Conservation (phyloP, 1,284 basidiomycete genomes). For the Termitomyces sp. region DNA sequence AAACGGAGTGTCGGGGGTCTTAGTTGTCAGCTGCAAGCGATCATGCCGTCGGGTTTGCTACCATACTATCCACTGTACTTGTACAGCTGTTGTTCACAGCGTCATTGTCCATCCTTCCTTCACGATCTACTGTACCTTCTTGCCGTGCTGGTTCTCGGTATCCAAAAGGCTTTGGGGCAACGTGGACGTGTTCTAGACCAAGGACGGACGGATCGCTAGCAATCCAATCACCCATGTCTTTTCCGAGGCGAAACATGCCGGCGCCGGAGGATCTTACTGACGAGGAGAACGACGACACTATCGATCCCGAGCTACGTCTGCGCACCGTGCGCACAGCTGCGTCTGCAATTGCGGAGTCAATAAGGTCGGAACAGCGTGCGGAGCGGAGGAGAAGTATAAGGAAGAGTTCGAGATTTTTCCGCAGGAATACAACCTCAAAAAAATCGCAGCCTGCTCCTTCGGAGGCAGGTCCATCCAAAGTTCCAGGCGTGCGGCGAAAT, state of each 20-base stretch:
- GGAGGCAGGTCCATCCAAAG: slow-evolving; percentile 25
- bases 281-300: slow-evolving; percentile 56
- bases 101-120: slow-evolving; percentile 5
- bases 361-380: slow-evolving; percentile 70
- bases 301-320: slow-evolving; percentile 82
- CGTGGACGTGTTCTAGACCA: slow-evolving; percentile 11
- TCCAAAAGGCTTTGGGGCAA: slow-evolving; percentile 5
- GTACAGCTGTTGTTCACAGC: neutral
- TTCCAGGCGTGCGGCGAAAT: slow-evolving; percentile 61
- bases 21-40: neutral
- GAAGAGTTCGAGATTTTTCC: slow-evolving; percentile 59
- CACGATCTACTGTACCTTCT: slow-evolving; percentile 3
- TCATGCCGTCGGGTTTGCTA: neutral
- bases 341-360: slow-evolving; percentile 82
- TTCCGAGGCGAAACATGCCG: slow-evolving; percentile 22
- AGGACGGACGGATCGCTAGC: slow-evolving; percentile 11
- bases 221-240: slow-evolving; percentile 21
- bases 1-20: slow-evolving; percentile 1
- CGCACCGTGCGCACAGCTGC: slow-evolving; percentile 86
- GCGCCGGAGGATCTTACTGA: slow-evolving; percentile 41
- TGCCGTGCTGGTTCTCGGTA: slow-evolving; percentile 23
- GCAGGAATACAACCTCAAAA: slow-evolving; percentile 42
- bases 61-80: neutral
- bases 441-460: slow-evolving; percentile 33
- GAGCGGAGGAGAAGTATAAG: slow-evolving; percentile 57